Evolutionary conservation across 768 basidiomycete genomes (phyloP).

Genomic region (Artomyces pyxidatus): DNA sequence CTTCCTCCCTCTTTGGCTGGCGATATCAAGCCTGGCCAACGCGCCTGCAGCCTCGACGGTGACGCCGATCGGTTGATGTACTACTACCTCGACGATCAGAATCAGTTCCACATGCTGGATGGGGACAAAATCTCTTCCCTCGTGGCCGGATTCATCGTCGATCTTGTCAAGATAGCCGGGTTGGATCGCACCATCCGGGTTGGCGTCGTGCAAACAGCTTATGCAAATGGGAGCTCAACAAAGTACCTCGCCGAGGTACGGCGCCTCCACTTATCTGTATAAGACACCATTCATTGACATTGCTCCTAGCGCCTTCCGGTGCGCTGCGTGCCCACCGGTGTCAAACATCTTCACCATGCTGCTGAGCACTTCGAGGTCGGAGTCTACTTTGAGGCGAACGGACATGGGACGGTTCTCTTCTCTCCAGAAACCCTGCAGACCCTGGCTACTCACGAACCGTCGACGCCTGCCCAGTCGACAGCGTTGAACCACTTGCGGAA

Average conservation of each 20-base stretch:
- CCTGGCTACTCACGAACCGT: constrained; percentile 58
- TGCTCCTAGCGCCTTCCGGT: constrained; percentile 75
- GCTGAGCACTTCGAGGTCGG: constrained; percentile 91
- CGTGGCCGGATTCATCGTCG: constrained; percentile 87
- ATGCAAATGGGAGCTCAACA: constrained; percentile 96
- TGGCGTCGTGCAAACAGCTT: constrained; percentile 97
- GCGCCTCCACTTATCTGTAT: constrained; percentile 5
- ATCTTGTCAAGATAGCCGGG: constrained; percentile 79
- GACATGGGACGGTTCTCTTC: constrained; percentile 96
- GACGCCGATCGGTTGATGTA: constrained; percentile 97
- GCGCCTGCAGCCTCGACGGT: constrained; percentile 92
- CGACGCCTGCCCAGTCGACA: constrained; percentile 75
- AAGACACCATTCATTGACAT: neutral
- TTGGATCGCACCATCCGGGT: constrained; percentile 72
- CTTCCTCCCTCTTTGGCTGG: constrained; percentile 70
- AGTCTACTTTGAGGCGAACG: constrained; percentile 99
- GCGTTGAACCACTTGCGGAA: constrained; percentile 71
- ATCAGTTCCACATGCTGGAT: constrained; percentile 85
- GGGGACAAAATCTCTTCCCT: constrained; percentile 97
- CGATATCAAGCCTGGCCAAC: constrained; percentile 58
- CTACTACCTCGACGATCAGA: constrained; percentile 76
- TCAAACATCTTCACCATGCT: constrained; percentile 97
- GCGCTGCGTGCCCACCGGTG: constrained; percentile 91
- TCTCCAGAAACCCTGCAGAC: constrained; percentile 62
- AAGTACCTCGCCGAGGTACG: constrained; percentile 79